These are phyloP conservation scores for Cornus suecica DNA, from an alignment of 148 eudicot species.

Conservation along the genomic window DNA sequence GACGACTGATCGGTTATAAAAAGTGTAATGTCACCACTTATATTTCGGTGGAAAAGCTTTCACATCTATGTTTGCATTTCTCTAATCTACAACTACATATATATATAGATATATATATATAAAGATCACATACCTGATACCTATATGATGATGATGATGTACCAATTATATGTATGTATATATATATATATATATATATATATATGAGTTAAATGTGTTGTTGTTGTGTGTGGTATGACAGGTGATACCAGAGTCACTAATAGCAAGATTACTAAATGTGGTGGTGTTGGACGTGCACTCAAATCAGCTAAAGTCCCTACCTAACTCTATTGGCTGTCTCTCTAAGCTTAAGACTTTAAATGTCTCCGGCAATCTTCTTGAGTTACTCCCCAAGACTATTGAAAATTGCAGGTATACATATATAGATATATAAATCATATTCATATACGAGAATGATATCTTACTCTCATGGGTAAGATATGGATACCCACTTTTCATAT, in stretches of 20 bases:
- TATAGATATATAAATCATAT: too few species aligned
- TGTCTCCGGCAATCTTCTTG: constrained; percentile 67
- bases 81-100: background rate
- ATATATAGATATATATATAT: background rate
- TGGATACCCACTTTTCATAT: too few species aligned
- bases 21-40: too few species aligned
- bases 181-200: too few species aligned
- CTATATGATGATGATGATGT: too few species aligned
- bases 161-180: background rate
- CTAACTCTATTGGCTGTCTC: constrained; percentile 81
- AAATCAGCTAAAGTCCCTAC: constrained; percentile 64
- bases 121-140: background rate
- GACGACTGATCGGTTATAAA: too few species aligned
- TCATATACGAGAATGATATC: too few species aligned
- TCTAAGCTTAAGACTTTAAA: constrained; percentile 63
- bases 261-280: constrained; percentile 66
- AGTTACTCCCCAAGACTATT: constrained; percentile 55
- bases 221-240: constrained; percentile 24
- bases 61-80: too few species aligned
- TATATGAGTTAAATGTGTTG: background rate
- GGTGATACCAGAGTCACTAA: constrained; percentile 70
- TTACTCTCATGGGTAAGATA: too few species aligned
- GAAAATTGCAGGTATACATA: constrained; percentile 67
- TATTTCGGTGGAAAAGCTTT: too few species aligned
- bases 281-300: constrained; percentile 70